phyloP scores from a whole-genome alignment of 495 filamentous ascomycete species.

The Lophiotrema nucula region DNA sequence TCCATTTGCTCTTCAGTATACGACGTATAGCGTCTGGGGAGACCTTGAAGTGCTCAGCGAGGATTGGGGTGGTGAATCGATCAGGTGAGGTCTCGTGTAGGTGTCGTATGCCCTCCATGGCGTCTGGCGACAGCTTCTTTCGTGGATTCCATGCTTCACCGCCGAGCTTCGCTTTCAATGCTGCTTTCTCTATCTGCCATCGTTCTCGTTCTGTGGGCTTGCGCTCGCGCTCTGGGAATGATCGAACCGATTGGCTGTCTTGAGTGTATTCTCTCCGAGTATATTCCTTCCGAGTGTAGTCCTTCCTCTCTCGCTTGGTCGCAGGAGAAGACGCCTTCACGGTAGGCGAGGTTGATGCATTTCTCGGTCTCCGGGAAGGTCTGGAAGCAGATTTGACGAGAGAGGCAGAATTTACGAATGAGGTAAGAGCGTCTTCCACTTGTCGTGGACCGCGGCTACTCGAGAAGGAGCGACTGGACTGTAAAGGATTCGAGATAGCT shows the following conservation, averaged over 20 bases:
- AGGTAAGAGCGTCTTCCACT: too few relatives aligned
- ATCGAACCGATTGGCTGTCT: too few relatives aligned
- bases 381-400: too few relatives aligned
- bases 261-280: too few relatives aligned
- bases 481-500: not conserved
- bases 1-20: constrained; percentile 84
- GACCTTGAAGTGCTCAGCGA: constrained; percentile 77
- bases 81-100: constrained; percentile 73
- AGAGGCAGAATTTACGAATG: too few relatives aligned
- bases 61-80: constrained; percentile 67
- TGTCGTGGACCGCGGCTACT: not conserved
- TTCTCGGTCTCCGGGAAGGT: too few relatives aligned
- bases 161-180: constrained; percentile 70
- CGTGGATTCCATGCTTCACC: constrained; percentile 69
- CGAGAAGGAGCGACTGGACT: not conserved
- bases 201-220: constrained; percentile 43
- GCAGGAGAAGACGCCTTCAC: too few relatives aligned
- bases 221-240: constrained; percentile 26
- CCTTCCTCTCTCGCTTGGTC: too few relatives aligned
- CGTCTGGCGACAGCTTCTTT: constrained; percentile 88
- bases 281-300: too few relatives aligned
- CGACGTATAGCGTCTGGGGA: constrained; percentile 83
- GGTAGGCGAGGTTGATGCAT: too few relatives aligned
- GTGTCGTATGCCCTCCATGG: constrained; percentile 78
- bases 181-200: constrained; percentile 73